Evolutionary conservation across 2,329 filamentous ascomycete species (phyloP), one percentile per base, ranked within the genome.

Genomic region (Colletotrichum eremochloae): DNA sequence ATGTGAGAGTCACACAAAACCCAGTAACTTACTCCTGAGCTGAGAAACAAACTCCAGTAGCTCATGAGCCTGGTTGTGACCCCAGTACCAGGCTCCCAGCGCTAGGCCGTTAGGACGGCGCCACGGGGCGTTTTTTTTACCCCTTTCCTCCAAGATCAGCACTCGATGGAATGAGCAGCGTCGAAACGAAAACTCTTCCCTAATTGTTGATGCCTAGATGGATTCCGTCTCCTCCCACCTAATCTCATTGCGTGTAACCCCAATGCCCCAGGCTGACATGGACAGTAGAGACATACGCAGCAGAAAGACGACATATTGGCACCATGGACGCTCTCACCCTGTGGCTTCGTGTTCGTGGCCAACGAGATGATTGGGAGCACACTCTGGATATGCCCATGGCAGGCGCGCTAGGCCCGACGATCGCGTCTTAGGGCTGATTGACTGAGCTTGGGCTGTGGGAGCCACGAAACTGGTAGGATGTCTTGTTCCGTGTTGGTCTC

Each of bases 371-470:
- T 20, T 42, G 46, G n/a, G 24, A n/a, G 14, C 31, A 15, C 36
- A 18, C 46, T 3, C 9, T 24, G 6, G 20, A 3, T 55, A 24
- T 50, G 38, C 6, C 40, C 29, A 36, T n/a, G 36, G 53, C 40
- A 33, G 42, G 15, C 31, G 40, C 33, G 55, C 44, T 48, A 67
- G 40, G 61, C 33, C 14, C 20, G 20, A 42, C 29, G 33, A 67
- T 63, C 58, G 71, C 68, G 71, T 67, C 67, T 62, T 73, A 73
- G 61, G 71, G 71, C 71, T 73, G 71, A 73, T 48, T 5, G 12
- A 18, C 56, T 31, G 50, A 6, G 46, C 55, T 11, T 33, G 31
- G n/a, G 18, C 44, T n/a, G 14, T 29, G 46, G 11, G 8, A 12
- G 36, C n/a, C 53, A 20, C 40, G 46, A 67, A 56, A n/a, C 40